Conservation (phyloP, 306 rosid genomes). For the Begonia fuchsioides region DNA sequence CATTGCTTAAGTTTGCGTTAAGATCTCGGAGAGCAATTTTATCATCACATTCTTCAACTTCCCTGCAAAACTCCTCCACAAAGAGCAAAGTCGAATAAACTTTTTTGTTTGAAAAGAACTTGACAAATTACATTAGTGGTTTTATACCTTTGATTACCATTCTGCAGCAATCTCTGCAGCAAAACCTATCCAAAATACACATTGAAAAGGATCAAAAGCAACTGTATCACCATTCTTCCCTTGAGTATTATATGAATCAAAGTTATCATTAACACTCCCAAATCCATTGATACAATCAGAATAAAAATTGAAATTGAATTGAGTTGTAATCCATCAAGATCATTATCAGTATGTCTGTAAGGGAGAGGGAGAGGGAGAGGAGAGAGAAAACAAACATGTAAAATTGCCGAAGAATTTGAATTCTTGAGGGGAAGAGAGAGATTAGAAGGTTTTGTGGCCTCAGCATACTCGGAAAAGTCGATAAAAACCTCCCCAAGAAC, state of each 20-base stretch:
- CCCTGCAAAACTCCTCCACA: slow-evolving; percentile 39
- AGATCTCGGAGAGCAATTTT: slow-evolving; percentile 28
- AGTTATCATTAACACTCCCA: slow-evolving; percentile 3
- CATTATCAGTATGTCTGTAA: neutral
- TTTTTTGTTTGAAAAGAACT: slow-evolving; percentile 8
- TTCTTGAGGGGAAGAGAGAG: slow-evolving; percentile 72
- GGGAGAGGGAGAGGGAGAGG: neutral
- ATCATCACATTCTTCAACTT: slow-evolving; percentile 52
- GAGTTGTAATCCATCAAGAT: slow-evolving; percentile 3
- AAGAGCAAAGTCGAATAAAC: slow-evolving; percentile 4
- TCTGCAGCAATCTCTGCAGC: slow-evolving; percentile 44
- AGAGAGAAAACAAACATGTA: slow-evolving; percentile 61
- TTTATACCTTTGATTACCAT: slow-evolving; percentile 53
- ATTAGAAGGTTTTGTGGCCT: slow-evolving; percentile 43
- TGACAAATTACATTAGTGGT: slow-evolving; percentile 2
- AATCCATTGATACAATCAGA: no score
- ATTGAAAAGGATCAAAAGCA: no score
- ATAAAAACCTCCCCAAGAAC: slow-evolving; percentile 61
- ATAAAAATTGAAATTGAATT: no score
- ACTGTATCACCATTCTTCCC: neutral
- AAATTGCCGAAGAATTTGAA: slow-evolving; percentile 49
- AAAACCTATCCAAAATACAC: slow-evolving; percentile 12
- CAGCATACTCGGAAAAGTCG: slow-evolving; percentile 64
- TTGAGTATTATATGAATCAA: slow-evolving; percentile 2
- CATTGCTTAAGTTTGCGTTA: slow-evolving; percentile 61